Percentiles rank a stretch among this genome's conserved stretches.
phyloP scores from a whole-genome alignment of 768 basidiomycete genomes.

The Pleurotus eryngii region DNA sequence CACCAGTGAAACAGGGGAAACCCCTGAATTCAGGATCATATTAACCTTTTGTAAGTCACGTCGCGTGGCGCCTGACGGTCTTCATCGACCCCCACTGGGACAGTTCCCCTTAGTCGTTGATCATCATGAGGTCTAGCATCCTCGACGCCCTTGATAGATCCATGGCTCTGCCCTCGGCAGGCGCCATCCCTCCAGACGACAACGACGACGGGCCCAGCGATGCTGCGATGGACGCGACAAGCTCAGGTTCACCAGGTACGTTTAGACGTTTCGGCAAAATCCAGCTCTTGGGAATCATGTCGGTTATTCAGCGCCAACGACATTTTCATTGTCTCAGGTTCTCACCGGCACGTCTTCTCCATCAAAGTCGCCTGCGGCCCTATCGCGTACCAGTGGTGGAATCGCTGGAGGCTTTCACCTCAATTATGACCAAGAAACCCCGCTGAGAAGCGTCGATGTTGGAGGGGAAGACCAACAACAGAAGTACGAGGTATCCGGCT shows the following conservation, averaged over 20 bases:
- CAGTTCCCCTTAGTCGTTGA: neutral
- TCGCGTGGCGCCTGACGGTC: neutral
- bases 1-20: too few species aligned
- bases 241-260: neutral
- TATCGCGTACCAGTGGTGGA: neutral
- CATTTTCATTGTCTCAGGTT: neutral
- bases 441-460: constrained; percentile 47
- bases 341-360: neutral
- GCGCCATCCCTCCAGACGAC: neutral
- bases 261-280: neutral
- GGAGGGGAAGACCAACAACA: constrained; percentile 58
- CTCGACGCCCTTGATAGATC: constrained; percentile 4
- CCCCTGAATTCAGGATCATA: too few species aligned
- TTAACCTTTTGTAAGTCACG: too few species aligned
- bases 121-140: neutral
- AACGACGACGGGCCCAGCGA: neutral
- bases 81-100: too few species aligned
- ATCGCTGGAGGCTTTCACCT: constrained; percentile 36
- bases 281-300: neutral
- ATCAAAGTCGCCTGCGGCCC: neutral
- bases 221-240: neutral
- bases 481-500: constrained; percentile 27
- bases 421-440: constrained; percentile 48
- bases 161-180: neutral
- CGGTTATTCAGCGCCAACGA: neutral